Evolutionary conservation across 2,329 filamentous ascomycete species (phyloP), one percentile per base, ranked within the genome.

Genomic region (Colletotrichum zoysiae): DNA sequence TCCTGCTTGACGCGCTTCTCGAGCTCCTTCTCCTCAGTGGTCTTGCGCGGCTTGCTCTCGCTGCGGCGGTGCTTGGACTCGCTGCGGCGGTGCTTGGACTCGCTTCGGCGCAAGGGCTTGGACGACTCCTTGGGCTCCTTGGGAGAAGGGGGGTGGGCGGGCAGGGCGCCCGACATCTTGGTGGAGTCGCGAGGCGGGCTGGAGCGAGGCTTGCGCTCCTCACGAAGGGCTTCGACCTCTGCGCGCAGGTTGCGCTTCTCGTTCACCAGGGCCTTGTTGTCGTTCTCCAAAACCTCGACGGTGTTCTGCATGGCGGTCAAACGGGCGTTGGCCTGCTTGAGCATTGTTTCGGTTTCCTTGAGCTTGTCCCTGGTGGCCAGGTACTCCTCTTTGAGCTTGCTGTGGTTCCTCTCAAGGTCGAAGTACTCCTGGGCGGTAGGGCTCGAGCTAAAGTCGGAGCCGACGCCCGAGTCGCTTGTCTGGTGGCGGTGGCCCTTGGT

Each of bases 221-320:
- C 70, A 11, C 63, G 61, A 40, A 74, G 62, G 16, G 48, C 50
- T 40, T 80, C 67, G 65, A 75, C 74, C 66, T 80, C 76, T 67
- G 76, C 77, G 60, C 76, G 78, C 73, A 77, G 76, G 61, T 72
- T 74, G 30, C 81, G 76, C 23, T 78, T 78, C 67, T 78, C 76
- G 57, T 44, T 38, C 11, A 35, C 20, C 26, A 66, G 46, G 3
- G 48, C 60, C 18, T 82, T 78, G 74, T 83, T 81, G 76, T 78
- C 79, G 67, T 75, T 71, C 77, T 81, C 80, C 73, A 82, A 79
- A n/a, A 80, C 80, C 14, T 73, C 72, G 64, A 67, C 53, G 2
- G 30, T 58, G 35, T 72, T 65, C 30, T 69, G n/a, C 30, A 73
- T 20, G 40, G 69, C 74, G 23, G 42, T 42, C 75, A 77, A 74